Evolutionary conservation across 495 filamentous ascomycete genomes (phyloP).

Genomic region (Daldinia concentrica): DNA sequence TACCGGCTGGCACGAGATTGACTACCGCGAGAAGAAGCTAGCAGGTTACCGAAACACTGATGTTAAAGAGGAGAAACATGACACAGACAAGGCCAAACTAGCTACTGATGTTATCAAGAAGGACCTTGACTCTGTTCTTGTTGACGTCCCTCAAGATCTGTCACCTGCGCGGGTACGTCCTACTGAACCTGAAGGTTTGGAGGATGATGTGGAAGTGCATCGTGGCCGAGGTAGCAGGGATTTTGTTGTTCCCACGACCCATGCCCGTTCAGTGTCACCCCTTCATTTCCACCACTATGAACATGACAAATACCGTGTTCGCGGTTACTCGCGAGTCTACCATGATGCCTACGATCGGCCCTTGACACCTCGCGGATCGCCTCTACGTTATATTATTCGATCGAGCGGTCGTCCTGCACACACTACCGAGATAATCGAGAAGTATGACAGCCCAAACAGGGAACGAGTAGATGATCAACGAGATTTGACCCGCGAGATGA

Average conservation of each 20-base stretch:
- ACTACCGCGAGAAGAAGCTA: slow-evolving; percentile 58
- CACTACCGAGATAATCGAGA: slow-evolving; percentile 5
- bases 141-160: not conserved
- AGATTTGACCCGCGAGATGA: not conserved
- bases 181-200: not conserved
- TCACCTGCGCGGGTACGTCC: not conserved
- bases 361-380: not conserved
- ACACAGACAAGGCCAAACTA: not conserved
- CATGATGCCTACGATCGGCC: slow-evolving; percentile 7
- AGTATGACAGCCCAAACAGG: slow-evolving; percentile 10
- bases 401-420: not conserved
- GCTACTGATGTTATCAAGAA: not conserved
- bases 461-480: slow-evolving; percentile 19
- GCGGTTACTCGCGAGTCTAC: slow-evolving; percentile 9
- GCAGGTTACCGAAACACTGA: slow-evolving; percentile 48
- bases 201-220: not conserved
- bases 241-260: slow-evolving; percentile 21
- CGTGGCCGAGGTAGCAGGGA: slow-evolving; percentile 16
- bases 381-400: not conserved
- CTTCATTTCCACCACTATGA: slow-evolving; percentile 17
- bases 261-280: slow-evolving; percentile 36
- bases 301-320: slow-evolving; percentile 5
- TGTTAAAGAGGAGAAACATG: not conserved
- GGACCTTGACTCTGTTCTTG: not conserved
- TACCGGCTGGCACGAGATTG: slow-evolving; percentile 65